These are phyloP conservation scores for Herpetospermum pedunculosum DNA, from an alignment of 306 rosid genomes.

Conservation along the genomic window DNA sequence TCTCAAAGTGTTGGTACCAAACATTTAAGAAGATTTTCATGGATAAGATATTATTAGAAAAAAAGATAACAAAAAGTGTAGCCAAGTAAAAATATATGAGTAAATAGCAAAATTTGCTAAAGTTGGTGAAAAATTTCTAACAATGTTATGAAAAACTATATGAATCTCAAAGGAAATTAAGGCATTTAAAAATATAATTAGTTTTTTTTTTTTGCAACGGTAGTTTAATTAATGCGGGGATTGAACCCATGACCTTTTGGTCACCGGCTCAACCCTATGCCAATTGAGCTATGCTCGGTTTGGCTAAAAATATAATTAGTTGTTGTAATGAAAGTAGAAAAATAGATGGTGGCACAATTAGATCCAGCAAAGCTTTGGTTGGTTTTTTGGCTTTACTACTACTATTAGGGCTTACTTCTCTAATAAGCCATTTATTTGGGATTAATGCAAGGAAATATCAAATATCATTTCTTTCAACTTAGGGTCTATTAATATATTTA, in stretches of 20 bases:
- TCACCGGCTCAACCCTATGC: too few relatives aligned
- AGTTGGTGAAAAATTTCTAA: not conserved
- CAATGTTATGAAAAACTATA: not conserved
- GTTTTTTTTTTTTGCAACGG: too few relatives aligned
- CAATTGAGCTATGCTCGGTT: too few relatives aligned
- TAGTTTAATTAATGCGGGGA: too few relatives aligned
- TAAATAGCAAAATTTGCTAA: not conserved
- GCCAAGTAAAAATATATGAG: not conserved
- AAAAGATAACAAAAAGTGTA: not conserved
- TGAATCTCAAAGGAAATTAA: not conserved
- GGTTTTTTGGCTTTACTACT: not conserved
- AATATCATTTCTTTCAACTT: not conserved
- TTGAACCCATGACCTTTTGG: too few relatives aligned
- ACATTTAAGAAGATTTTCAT: not conserved
- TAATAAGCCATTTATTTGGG: not conserved
- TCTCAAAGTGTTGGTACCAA: not conserved
- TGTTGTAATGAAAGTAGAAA: not conserved
- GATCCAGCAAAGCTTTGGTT: not conserved
- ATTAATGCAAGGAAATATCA: not conserved
- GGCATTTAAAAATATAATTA: too few relatives aligned
- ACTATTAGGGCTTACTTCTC: not conserved
- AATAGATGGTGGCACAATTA: not conserved
- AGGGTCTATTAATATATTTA: not conserved
- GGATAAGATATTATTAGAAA: not conserved
- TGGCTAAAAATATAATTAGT: too few relatives aligned